These are phyloP conservation scores for Zygoascus ofunaensis DNA, from an alignment of 805 yeast species.

Conservation along the genomic window DNA sequence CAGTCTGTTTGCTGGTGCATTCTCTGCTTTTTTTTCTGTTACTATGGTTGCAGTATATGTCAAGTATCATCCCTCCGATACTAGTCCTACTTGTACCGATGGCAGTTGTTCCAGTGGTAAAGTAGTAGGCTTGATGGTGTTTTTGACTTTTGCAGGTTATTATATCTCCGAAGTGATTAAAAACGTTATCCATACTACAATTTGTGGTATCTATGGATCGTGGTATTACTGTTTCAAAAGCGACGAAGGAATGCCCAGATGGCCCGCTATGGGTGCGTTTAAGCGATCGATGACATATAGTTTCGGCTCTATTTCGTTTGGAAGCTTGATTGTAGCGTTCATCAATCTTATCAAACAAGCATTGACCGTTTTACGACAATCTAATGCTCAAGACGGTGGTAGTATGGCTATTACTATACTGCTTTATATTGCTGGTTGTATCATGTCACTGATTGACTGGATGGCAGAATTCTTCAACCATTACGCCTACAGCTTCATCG, in stretches of 20 bases:
- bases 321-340: conserved; percentile 62
- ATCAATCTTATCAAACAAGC: conserved; percentile 57
- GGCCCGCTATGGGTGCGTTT: conserved; percentile 76
- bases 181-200: conserved; percentile 70
- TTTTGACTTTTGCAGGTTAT: conserved; percentile 74
- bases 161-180: conserved; percentile 74
- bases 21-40: conserved; percentile 55
- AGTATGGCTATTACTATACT: conserved; percentile 44
- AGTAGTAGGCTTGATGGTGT: conserved; percentile 61
- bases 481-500: conserved; percentile 80
- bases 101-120: conserved; percentile 45
- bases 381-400: conserved; percentile 44
- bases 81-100: conserved; percentile 42
- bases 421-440: conserved; percentile 40
- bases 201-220: conserved; percentile 78
- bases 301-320: conserved; percentile 84
- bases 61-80: conserved; percentile 46
- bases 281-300: conserved; percentile 75
- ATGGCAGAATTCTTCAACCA: conserved; percentile 76
- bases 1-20: conserved; percentile 47
- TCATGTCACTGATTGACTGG: conserved; percentile 67
- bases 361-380: conserved; percentile 43
- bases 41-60: conserved; percentile 70
- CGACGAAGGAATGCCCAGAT: conserved; percentile 68
- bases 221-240: conserved; percentile 80